Evolutionary conservation across 805 yeast genomes (phyloP).

Genomic region (Ogataea polymorpha): DNA sequence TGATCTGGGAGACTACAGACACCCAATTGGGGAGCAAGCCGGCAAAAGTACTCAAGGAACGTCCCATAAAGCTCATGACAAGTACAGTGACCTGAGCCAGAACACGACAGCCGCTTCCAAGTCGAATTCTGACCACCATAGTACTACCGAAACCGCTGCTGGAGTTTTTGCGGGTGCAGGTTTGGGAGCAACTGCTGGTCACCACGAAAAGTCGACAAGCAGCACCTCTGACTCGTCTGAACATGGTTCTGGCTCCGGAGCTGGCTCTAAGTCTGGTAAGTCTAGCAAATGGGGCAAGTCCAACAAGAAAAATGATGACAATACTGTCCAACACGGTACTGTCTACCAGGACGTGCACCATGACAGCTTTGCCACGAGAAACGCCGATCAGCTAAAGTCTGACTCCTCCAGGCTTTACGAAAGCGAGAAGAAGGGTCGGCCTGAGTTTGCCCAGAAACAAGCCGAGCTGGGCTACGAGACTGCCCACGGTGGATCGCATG

Average conservation of each 20-base stretch:
- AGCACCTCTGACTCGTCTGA: not conserved
- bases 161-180: slow-evolving; percentile 8
- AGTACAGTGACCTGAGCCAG: too few species aligned
- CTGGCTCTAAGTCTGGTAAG: not conserved
- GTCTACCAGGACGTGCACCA: slow-evolving; percentile 16
- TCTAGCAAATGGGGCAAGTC: slow-evolving; percentile 1
- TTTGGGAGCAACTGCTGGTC: slow-evolving; percentile 9
- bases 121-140: not conserved
- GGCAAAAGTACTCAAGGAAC: too few species aligned
- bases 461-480: slow-evolving; percentile 6
- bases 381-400: not conserved
- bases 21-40: too few species aligned
- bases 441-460: slow-evolving; percentile 3
- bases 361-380: slow-evolving; percentile 7
- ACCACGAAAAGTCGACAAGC: not conserved
- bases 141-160: not conserved
- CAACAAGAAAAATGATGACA: not conserved
- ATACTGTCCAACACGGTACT: slow-evolving; percentile 15
- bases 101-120: too few species aligned
- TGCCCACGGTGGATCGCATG: slow-evolving; percentile 4
- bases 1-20: slow-evolving; percentile 5
- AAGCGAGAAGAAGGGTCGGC: not conserved
- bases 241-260: not conserved
- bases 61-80: too few species aligned
- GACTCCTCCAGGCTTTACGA: not conserved